Evolutionary conservation across 345 rosid species (phyloP).

Genomic region (Theobroma cacao): DNA sequence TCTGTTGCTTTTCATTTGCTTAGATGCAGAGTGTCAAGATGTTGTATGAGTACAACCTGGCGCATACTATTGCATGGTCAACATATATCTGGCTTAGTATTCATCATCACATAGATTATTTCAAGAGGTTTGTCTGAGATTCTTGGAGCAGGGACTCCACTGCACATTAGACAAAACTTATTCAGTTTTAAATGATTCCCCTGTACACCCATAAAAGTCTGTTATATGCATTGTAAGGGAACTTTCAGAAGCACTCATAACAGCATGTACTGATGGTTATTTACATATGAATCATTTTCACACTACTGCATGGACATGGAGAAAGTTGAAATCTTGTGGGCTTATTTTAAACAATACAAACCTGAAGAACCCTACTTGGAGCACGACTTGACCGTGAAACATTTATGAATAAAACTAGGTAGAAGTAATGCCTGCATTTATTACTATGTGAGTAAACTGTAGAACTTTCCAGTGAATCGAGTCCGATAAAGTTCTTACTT

Average conservation of each 20-base stretch:
- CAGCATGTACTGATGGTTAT: not conserved
- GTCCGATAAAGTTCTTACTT: not conserved
- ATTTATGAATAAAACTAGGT: not conserved
- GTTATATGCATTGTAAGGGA: not conserved
- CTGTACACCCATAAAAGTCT: not conserved
- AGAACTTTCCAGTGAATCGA: not conserved
- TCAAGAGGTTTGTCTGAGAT: not conserved
- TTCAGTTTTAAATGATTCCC: not conserved
- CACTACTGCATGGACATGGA: not conserved
- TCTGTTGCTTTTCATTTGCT: not conserved
- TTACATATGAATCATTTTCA: not conserved
- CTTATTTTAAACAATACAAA: not conserved
- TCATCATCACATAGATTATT: not conserved
- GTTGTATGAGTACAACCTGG: not conserved
- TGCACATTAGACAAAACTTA: not conserved
- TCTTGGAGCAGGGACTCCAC: not conserved
- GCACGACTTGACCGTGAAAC: not conserved
- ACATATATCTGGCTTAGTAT: not conserved
- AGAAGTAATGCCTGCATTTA: too few relatives aligned
- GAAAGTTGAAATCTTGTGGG: not conserved
- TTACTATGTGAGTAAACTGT: too few relatives aligned
- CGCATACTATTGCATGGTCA: not conserved
- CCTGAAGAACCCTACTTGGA: not conserved
- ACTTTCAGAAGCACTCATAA: not conserved
- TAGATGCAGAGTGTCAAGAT: not conserved